phyloP scores from a whole-genome alignment of 305 asterid species.

The Solanum aculeatissimum region DNA sequence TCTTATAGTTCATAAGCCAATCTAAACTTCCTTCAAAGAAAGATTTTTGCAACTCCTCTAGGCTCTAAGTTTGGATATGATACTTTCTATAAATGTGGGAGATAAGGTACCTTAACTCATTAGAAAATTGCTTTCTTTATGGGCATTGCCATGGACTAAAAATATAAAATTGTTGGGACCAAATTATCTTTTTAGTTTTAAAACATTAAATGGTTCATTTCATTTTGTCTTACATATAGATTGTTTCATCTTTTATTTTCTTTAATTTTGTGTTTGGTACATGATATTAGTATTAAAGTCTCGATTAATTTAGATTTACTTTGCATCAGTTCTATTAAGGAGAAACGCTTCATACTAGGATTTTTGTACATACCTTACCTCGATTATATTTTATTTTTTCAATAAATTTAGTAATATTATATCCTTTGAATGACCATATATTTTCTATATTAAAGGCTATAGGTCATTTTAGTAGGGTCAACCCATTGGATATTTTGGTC shows the following conservation, averaged over 20 bases:
- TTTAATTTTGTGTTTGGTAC: not conserved
- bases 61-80: not conserved
- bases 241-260: not conserved
- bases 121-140: not conserved
- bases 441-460: too few species aligned
- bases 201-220: not conserved
- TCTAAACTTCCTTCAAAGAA: not conserved
- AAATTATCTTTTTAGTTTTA: not conserved
- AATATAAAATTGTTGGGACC: not conserved
- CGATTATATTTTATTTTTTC: not conserved
- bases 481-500: not conserved
- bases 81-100: not conserved
- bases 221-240: not conserved
- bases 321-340: not conserved
- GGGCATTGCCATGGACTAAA: not conserved
- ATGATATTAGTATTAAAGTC: not conserved
- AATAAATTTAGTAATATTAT: not conserved
- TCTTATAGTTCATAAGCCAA: not conserved
- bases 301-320: not conserved
- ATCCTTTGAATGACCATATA: too few species aligned
- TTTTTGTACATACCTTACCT: not conserved
- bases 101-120: not conserved
- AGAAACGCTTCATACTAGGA: not conserved
- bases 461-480: not conserved
- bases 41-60: not conserved